Base-by-base conservation (phyloP, 2,329 filamentous ascomycete genomes). In the Xylariaceae sp. region DNA sequence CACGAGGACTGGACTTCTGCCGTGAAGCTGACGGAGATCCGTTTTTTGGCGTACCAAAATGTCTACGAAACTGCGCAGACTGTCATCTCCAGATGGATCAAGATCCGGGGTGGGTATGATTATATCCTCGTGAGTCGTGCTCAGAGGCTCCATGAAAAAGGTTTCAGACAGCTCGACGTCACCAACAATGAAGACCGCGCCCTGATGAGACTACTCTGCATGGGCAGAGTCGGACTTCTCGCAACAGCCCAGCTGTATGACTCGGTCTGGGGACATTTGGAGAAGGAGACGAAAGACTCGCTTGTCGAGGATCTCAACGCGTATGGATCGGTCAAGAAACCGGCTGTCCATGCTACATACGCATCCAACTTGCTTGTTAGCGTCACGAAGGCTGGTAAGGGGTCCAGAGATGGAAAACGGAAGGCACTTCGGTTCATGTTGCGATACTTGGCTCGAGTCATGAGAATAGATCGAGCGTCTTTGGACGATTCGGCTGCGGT, bases 261-360 rank as follows among this genome's bases (percentile, higher is more conserved):
- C 2, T 55, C 59, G 1, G 70, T 69, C 2, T 74, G 73, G 56
- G 51, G 62, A 6, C 53, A 62, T 1, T 61, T 73, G 2, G 62
- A 68, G 6, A 47, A 57, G 4, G 13, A 54, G 2, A 61, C 57
- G 15, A 67, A 65, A 47, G 13, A 64, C 0, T 57, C 62, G 7
- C 65, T 75, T 3, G 61, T 73, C 5, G 54, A 65, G 6, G 65
- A 69, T 30, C 64, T 76, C 18, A 75, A 72, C 58, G 66, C 73
- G 10, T 71, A 75, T 57, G 74, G 74, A 1, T 64, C 69, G 3
- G 62, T 68, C 37, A 68, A 70, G 17, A 67, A 70, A 39, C 69
- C 68, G 6, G 74, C 73, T 0, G 68, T 76, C 10, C 62, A 74
- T 6, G 71, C 72, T 3, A 75, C 74, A 39, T 76, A 76, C 48